These are phyloP conservation scores for Lunularia cruciata DNA, from an alignment of 225 moss, liverwort and hornwort genomes.

Conservation along the genomic window DNA sequence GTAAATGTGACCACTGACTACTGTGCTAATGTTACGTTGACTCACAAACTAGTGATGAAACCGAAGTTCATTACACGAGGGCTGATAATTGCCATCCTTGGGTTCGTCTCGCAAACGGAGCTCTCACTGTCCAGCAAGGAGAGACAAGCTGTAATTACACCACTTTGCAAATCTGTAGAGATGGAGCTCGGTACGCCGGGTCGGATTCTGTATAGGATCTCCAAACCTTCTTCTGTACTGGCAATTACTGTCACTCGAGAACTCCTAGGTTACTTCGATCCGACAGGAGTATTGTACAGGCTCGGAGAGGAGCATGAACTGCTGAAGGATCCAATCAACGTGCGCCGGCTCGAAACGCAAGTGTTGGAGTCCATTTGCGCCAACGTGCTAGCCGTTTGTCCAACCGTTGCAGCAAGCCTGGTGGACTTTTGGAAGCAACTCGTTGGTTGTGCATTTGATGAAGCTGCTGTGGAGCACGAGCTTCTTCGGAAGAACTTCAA, in stretches of 20 bases:
- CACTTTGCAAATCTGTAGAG: constrained; percentile 4
- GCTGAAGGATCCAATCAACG: background rate
- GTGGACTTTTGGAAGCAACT: constrained; percentile 13
- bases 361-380: constrained; percentile 12
- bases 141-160: background rate
- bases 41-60: no score
- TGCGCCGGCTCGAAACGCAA: constrained; percentile 12
- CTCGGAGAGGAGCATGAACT: background rate
- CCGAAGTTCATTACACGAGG: constrained; percentile 10
- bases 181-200: background rate
- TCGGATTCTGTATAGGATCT: background rate
- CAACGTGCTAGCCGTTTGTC: background rate
- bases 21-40: background rate
- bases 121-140: background rate
- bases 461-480: constrained; percentile 16
- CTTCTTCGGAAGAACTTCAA: constrained; percentile 21
- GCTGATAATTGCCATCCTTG: constrained; percentile 15
- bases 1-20: background rate
- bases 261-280: background rate
- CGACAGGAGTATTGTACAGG: background rate
- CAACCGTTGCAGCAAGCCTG: background rate
- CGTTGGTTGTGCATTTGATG: constrained; percentile 12
- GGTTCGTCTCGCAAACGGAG: background rate
- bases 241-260: background rate
- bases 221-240: background rate